phyloP scores from a whole-genome alignment of 208 protist species.

The Leishmania martiniquensis region DNA sequence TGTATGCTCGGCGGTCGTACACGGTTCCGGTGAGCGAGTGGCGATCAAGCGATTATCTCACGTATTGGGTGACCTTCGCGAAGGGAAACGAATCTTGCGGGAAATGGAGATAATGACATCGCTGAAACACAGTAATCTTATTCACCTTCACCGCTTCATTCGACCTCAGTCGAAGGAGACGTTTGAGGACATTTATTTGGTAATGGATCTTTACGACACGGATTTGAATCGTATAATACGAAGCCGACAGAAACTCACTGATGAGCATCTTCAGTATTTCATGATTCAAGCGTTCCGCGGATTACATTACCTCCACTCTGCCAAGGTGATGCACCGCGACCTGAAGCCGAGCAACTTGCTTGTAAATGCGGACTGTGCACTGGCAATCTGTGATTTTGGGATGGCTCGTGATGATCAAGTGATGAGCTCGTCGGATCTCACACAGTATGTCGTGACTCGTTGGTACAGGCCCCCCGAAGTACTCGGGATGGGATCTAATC shows the following conservation, averaged over 20 bases:
- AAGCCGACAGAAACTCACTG: conserved; percentile 94
- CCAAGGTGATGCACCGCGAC: conserved; percentile 97
- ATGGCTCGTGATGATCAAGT: conserved; percentile 84
- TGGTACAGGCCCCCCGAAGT: conserved; percentile 99
- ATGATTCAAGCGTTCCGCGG: conserved; percentile 97
- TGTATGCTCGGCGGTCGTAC: conserved; percentile 76
- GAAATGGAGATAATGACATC: conserved; percentile 96
- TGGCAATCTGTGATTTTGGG: conserved; percentile 96
- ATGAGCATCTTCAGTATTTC: conserved; percentile 99
- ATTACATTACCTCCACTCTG: conserved; percentile 97
- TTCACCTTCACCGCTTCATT: conserved; percentile 88
- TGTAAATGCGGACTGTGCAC: conserved; percentile 95
- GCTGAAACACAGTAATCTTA: conserved; percentile 95
- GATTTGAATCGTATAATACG: conserved; percentile 98
- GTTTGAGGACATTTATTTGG: conserved; percentile 91
- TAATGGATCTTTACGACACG: conserved; percentile 96
- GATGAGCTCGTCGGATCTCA: conserved; percentile 80
- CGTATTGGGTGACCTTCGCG: conserved; percentile 95
- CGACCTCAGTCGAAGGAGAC: conserved; percentile 61
- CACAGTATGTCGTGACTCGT: conserved; percentile 97
- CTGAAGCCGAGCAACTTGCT: conserved; percentile 96
- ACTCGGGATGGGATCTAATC: conserved; percentile 86
- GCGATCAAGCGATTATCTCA: conserved; percentile 98
- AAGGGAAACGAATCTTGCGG: conserved; percentile 96
- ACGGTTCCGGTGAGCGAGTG: conserved; percentile 63